phyloP scores from a whole-genome alignment of 2,329 filamentous ascomycete genomes.

The Fusarium fracticaudum region DNA sequence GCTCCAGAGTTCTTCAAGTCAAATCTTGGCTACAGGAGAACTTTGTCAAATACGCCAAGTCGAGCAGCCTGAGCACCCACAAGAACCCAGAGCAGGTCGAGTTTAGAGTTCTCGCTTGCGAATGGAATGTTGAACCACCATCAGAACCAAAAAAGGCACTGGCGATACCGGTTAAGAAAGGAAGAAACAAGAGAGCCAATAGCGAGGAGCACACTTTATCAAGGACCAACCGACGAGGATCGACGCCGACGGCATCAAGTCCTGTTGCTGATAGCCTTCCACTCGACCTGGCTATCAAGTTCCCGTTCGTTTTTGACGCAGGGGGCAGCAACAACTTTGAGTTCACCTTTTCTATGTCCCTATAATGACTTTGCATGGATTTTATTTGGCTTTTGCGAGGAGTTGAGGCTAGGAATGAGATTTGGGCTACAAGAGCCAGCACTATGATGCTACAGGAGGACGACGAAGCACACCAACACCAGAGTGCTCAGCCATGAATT shows the following conservation, averaged over 20 bases:
- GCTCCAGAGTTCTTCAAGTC: slow-evolving; percentile 48
- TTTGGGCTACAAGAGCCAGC: not conserved
- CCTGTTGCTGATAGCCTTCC: not conserved
- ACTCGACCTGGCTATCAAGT: not conserved
- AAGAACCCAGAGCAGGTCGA: slow-evolving; percentile 49
- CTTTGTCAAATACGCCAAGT: slow-evolving; percentile 51
- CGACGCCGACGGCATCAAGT: not conserved
- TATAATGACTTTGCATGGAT: slow-evolving; percentile 8
- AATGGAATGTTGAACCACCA: slow-evolving; percentile 48
- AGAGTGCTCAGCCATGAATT: not conserved
- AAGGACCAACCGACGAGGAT: slow-evolving; percentile 29
- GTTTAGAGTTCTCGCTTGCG: slow-evolving; percentile 55
- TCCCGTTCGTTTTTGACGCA: slow-evolving; percentile 41
- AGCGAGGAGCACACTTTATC: slow-evolving; percentile 37
- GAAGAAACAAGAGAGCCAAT: slow-evolving; percentile 41
- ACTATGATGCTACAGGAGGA: not conserved
- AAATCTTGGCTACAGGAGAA: slow-evolving; percentile 51
- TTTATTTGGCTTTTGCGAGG: slow-evolving; percentile 4
- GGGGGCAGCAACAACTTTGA: slow-evolving; percentile 31
- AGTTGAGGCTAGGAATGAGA: slow-evolving; percentile 8
- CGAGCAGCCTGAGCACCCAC: slow-evolving; percentile 47
- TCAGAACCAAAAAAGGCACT: slow-evolving; percentile 14
- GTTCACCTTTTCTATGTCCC: slow-evolving; percentile 40
- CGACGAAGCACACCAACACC: not conserved
- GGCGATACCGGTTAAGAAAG: slow-evolving; percentile 36